A percentile compares a stretch with the other conserved stretches of the same genome.
phyloP scores from a whole-genome alignment of 148 eudicot genomes.

The Rhododendron kiyosumense region DNA sequence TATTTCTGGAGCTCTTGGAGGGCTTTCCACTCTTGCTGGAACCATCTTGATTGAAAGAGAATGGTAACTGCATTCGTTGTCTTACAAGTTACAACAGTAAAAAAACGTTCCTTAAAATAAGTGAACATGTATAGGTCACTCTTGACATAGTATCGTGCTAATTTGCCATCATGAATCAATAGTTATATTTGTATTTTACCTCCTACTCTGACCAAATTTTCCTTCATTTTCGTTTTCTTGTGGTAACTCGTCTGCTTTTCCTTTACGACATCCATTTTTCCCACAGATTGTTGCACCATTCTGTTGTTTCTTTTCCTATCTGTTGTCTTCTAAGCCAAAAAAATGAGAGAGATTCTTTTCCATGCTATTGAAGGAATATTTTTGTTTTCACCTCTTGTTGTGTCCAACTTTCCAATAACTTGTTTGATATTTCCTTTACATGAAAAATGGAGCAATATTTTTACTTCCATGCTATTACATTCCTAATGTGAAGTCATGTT shows the following conservation, averaged over 20 bases:
- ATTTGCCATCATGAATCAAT: neutral
- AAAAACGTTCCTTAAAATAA: neutral
- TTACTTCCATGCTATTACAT: neutral
- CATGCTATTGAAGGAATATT: neutral
- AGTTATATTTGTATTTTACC: neutral
- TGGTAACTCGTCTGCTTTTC: neutral
- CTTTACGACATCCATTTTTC: neutral
- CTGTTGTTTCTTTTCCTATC: neutral
- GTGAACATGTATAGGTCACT: neutral
- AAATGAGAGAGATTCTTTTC: neutral
- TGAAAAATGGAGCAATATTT: neutral
- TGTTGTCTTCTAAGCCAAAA: neutral
- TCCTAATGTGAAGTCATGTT: neutral
- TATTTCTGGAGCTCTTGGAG: conserved; percentile 75
- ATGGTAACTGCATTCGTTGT: conserved; percentile 43
- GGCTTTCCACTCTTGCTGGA: conserved; percentile 92
- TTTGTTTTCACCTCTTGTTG: neutral
- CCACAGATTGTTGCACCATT: neutral
- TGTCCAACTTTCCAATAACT: neutral
- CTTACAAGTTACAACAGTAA: neutral
- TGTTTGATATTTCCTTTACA: neutral
- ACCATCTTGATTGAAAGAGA: conserved; percentile 95
- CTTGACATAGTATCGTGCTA: neutral
- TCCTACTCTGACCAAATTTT: neutral
- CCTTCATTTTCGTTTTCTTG: neutral